phyloP scores from a whole-genome alignment of 1,284 basidiomycete genomes.

The Puccinia polysora region DNA sequence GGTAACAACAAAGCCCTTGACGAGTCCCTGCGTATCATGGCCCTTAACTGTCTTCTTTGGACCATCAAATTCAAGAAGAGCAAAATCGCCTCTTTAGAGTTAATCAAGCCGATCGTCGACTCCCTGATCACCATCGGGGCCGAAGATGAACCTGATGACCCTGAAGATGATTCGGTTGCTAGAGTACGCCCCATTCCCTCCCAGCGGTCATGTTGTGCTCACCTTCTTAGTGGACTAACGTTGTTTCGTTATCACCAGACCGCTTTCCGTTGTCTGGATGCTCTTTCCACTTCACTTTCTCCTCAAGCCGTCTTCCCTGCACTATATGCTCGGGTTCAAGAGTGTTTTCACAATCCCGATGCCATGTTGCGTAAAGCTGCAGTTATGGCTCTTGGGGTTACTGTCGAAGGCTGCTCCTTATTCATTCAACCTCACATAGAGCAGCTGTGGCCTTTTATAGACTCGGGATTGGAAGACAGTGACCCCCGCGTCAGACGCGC shows the following conservation, averaged over 20 bases:
- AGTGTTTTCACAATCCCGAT: slow-evolving; percentile 73
- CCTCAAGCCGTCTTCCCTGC: slow-evolving; percentile 95
- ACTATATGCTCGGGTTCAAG: slow-evolving; percentile 62
- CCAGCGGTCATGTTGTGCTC: background rate
- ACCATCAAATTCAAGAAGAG: slow-evolving; percentile 96
- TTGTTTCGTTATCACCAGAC: slow-evolving; percentile 57
- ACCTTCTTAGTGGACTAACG: slow-evolving; percentile 26
- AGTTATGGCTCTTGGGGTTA: slow-evolving; percentile 90
- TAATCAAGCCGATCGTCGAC: slow-evolving; percentile 81
- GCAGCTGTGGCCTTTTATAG: slow-evolving; percentile 91
- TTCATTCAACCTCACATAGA: slow-evolving; percentile 91
- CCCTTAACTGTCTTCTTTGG: slow-evolving; percentile 93
- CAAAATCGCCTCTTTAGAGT: slow-evolving; percentile 79
- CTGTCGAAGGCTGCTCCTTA: slow-evolving; percentile 96
- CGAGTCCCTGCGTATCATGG: slow-evolving; percentile 77
- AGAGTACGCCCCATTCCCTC: slow-evolving; percentile 60
- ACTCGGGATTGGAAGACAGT: slow-evolving; percentile 76
- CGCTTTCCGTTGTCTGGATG: slow-evolving; percentile 90
- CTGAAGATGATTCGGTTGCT: slow-evolving; percentile 79
- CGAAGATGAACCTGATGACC: slow-evolving; percentile 80
- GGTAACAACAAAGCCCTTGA: slow-evolving; percentile 77
- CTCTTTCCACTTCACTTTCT: slow-evolving; percentile 85
- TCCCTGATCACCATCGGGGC: slow-evolving; percentile 90
- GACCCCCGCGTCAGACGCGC: slow-evolving; percentile 88
- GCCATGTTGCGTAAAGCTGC: slow-evolving; percentile 77